A percentile compares a stretch with the other conserved stretches of the same genome.
Evolutionary conservation across 192 early-diverging fungal genomes (phyloP).

Genomic region (Lobosporangium transversale): DNA sequence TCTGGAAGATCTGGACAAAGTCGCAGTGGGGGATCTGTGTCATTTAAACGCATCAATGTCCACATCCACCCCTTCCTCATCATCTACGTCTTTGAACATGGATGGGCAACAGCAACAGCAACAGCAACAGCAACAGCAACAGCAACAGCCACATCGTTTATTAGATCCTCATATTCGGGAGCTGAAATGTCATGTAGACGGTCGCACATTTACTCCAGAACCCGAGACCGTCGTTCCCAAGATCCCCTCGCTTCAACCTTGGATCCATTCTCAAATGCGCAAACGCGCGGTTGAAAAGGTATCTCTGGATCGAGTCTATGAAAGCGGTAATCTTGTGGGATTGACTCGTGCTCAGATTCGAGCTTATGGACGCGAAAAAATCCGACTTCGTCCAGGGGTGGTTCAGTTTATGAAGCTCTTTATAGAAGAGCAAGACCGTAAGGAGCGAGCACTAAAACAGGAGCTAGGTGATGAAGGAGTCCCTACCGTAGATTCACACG

Average conservation of each 20-base stretch:
- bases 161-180: slow-evolving; percentile 16
- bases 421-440: slow-evolving; percentile 23
- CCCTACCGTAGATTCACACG: background rate
- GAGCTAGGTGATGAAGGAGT: no score
- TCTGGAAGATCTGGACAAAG: slow-evolving; percentile 42
- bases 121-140: background rate
- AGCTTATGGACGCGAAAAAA: slow-evolving; percentile 29
- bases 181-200: slow-evolving; percentile 37
- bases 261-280: slow-evolving; percentile 44
- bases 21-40: slow-evolving; percentile 24
- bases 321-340: slow-evolving; percentile 43
- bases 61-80: background rate
- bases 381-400: slow-evolving; percentile 34
- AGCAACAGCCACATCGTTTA: background rate
- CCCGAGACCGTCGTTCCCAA: slow-evolving; percentile 29
- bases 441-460: background rate
- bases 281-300: slow-evolving; percentile 43
- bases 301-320: slow-evolving; percentile 35
- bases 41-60: slow-evolving; percentile 9
- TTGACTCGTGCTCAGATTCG: slow-evolving; percentile 27
- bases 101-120: background rate
- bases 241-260: slow-evolving; percentile 36
- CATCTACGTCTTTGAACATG: background rate
- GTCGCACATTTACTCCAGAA: slow-evolving; percentile 34
- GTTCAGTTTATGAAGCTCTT: slow-evolving; percentile 22